Evolutionary conservation across 768 basidiomycete genomes (phyloP).

Genomic region (Lactarius evosmus): DNA sequence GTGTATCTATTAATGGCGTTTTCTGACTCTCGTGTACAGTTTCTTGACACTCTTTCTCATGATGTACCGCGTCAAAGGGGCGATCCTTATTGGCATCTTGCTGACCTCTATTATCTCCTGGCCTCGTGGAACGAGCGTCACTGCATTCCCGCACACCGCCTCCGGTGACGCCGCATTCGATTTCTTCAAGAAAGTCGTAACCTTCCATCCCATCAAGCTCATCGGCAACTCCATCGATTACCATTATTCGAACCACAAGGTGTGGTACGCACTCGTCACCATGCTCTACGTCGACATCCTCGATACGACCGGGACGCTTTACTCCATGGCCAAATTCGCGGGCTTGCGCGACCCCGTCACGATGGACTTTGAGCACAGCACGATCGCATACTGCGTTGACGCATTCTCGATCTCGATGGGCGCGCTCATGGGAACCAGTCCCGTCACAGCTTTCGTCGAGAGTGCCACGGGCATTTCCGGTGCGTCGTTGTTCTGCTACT

Average conservation of each 20-base stretch:
- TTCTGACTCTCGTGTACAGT: conserved; percentile 34
- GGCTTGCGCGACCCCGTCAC: conserved; percentile 83
- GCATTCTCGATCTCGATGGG: conserved; percentile 81
- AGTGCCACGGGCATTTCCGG: conserved; percentile 77
- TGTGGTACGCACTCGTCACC: conserved; percentile 86
- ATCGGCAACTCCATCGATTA: conserved; percentile 64
- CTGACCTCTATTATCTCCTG: conserved; percentile 83
- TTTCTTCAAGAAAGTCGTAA: conserved; percentile 82
- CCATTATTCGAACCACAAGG: conserved; percentile 51
- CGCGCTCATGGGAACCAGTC: conserved; percentile 73
- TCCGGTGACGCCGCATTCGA: conserved; percentile 71
- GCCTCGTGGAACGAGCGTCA: conserved; percentile 79
- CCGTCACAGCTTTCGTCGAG: conserved; percentile 81
- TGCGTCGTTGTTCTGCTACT: conserved; percentile 29
- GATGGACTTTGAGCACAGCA: conserved; percentile 82
- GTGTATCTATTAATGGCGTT: background rate
- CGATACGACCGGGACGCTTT: conserved; percentile 65
- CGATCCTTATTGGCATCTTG: conserved; percentile 80
- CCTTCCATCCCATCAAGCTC: conserved; percentile 60
- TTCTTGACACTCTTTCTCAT: conserved; percentile 76
- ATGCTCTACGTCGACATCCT: conserved; percentile 90
- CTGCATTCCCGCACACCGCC: conserved; percentile 72
- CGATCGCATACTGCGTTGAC: conserved; percentile 78
- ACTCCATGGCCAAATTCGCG: conserved; percentile 89
- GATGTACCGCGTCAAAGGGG: conserved; percentile 81